Base-by-base conservation (phyloP, 352 stramenopile genomes). In the Phytophthora idaei region DNA sequence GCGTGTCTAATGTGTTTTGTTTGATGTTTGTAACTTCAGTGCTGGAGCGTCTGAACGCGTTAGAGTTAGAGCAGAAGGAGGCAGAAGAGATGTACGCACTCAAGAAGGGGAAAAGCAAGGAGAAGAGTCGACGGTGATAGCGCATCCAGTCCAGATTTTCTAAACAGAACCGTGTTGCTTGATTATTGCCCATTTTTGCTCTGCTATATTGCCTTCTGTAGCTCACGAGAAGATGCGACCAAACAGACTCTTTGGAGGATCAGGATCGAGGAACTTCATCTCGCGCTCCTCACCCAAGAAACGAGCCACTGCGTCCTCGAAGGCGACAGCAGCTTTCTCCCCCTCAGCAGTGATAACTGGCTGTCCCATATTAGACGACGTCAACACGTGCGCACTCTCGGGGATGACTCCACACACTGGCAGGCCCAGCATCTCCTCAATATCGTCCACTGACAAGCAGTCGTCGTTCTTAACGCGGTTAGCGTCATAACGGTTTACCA, bases 401-500 rank as follows among this genome's bases (percentile, higher is more conserved):
- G 93, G 93, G 52, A 98, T 94, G 37, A 98, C 90, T 5, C 93
- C 93, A 32, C 97, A 79, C 34, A 98, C 86, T 12, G 85, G 81
- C 51, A 98, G 68, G 0, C 90, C 93, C 28, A 98, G 77, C 73
- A 98, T 95, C 64, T 98, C 93, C 69, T 98, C 85, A 74, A 98
- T 98, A 67, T 98, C 87, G 60, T 94, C 80, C 52, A 98, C 90
- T 12, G 85, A 91, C 11, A 98, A 78, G 64, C 85, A 94, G 74
- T 97, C 90, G 66, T 97, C 89, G 42, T 87, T 92, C 70, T 95
- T 79, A 28, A 94, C 90, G 55, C 92, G 87, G 32, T 90, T 90
- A 39, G 90, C 82, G 79, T 97, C 90, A 73, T 97, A 98, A 41
- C 93, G 82, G 61, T 96, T 98, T 61, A 98, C 93, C 34, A 98